Conservation (phyloP, 345 rosid species). For the Eucalyptus erythrocorys region DNA sequence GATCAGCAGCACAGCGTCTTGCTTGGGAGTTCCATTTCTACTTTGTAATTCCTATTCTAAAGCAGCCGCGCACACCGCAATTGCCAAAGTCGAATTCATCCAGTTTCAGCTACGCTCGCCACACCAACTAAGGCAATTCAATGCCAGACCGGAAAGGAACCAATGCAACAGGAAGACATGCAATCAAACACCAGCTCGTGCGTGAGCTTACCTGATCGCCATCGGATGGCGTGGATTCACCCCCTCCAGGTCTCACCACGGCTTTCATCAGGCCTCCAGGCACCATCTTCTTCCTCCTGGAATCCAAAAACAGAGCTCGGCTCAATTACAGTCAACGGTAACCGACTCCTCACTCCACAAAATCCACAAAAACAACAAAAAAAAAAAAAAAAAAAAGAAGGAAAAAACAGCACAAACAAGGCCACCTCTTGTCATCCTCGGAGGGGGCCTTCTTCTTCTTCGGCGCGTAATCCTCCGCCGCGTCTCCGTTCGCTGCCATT, state of each 20-base stretch:
- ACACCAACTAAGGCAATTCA: background rate
- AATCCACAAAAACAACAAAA: background rate
- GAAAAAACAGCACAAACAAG: background rate
- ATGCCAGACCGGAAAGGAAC: background rate
- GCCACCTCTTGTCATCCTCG: constrained; percentile 51
- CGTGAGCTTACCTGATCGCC: constrained; percentile 73
- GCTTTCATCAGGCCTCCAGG: constrained; percentile 95
- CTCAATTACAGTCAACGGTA: background rate
- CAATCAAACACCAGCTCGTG: background rate
- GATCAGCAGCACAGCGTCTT: background rate
- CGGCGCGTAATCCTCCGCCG: constrained; percentile 7
- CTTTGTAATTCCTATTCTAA: background rate
- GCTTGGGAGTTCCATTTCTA: background rate
- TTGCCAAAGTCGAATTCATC: background rate
- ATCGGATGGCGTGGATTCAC: constrained; percentile 65
- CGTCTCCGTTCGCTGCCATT: constrained; percentile 32
- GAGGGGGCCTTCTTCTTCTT: constrained; percentile 43
- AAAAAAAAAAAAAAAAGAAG: too few species aligned
- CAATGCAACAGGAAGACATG: background rate
- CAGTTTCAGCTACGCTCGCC: background rate
- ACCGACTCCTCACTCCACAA: background rate
- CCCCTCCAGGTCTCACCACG: constrained; percentile 79
- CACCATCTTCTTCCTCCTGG: constrained; percentile 78
- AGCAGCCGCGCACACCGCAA: background rate
- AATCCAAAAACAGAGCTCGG: background rate